Base-by-base conservation (phyloP, 352 stramenopile genomes). In the Phytophthora megakarya region DNA sequence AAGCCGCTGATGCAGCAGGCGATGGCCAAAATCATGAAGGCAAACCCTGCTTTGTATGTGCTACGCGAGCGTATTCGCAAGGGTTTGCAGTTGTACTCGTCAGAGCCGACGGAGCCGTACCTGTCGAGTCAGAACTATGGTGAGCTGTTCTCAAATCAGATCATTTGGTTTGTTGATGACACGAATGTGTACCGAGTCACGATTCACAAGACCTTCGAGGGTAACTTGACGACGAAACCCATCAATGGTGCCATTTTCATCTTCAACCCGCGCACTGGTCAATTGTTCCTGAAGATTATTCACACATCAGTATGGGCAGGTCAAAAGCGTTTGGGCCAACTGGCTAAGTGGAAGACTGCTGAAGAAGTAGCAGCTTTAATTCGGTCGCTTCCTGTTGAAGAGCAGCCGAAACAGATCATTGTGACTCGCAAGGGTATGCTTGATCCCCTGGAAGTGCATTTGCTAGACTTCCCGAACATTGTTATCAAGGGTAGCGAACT, bases 11-110 rank as follows among this genome's bases (percentile, higher is more conserved):
- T 99, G 75, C 98, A 99, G 73, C 98, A 99, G 88, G 98, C 97
- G 8, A 99, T 99, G 97, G 97, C 98, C 32, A 99, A 99, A 84
- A 99, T 99, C 72, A 99, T 99, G 85, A 99, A 99, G 83, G 97
- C 97, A 3, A 99, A 99, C 75, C 98, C 98, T 37, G 98, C 98
- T 25, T 78, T 99, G 50, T 99, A 99, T 76, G 98, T 99, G 37
- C 84, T 99, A 25, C 90, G 98, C 45, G 98, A 99, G 73, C 96
- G 98, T 57, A 99, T 99, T 72, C 95, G 98, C 55, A 99, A 99
- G 84, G 97, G 98, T 54, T 81, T 99, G 33, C 98, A 99, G 68
- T 73, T 99, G 21, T 99, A 99, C 76, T 99, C 95, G 21, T 99
- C 96, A 57, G 98, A 99, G 73, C 97, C 98, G 37, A 99, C 98